Conservation (phyloP, 2,329 filamentous ascomycete species). For the Trichophyton rubrum region DNA sequence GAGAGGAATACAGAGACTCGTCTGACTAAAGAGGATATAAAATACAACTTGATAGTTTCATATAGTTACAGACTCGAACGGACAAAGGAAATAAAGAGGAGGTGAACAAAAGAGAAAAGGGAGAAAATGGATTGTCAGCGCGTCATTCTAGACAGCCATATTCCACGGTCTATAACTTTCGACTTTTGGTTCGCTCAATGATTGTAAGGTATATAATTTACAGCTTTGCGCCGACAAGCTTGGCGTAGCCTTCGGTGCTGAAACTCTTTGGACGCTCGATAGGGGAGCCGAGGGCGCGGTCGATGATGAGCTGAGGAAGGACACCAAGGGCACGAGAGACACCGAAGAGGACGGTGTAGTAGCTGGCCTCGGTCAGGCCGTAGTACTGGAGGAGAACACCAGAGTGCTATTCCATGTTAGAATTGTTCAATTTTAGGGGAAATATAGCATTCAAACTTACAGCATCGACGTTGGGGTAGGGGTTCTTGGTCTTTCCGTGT, state of each 20-base stretch:
- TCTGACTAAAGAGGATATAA: not conserved
- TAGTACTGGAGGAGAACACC: slow-evolving; percentile 99
- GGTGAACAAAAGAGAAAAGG: not conserved
- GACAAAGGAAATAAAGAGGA: not conserved
- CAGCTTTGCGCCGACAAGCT: slow-evolving; percentile 80
- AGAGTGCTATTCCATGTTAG: slow-evolving; percentile 50
- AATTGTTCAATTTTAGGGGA: slow-evolving; percentile 6
- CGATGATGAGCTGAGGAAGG: slow-evolving; percentile 97
- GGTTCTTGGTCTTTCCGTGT: slow-evolving; percentile 95
- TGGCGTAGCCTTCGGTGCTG: slow-evolving; percentile 92
- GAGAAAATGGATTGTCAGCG: not conserved
- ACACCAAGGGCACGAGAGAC: slow-evolving; percentile 97
- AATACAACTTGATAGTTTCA: not conserved
- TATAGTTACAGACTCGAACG: not conserved
- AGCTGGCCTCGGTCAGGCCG: slow-evolving; percentile 95
- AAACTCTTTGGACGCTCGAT: slow-evolving; percentile 99
- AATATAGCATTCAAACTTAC: slow-evolving; percentile 3
- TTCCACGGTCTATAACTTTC: not conserved
- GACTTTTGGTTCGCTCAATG: not conserved
- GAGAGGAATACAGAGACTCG: not conserved
- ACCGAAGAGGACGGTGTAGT: slow-evolving; percentile 99
- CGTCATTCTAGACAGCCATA: not conserved
- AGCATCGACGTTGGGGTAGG: slow-evolving; percentile 95
- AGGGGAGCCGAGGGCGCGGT: slow-evolving; percentile 89
- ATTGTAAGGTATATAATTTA: slow-evolving; percentile 40